Conservation (phyloP, 2,329 filamentous ascomycete genomes). For the Fusarium verticillioides region DNA sequence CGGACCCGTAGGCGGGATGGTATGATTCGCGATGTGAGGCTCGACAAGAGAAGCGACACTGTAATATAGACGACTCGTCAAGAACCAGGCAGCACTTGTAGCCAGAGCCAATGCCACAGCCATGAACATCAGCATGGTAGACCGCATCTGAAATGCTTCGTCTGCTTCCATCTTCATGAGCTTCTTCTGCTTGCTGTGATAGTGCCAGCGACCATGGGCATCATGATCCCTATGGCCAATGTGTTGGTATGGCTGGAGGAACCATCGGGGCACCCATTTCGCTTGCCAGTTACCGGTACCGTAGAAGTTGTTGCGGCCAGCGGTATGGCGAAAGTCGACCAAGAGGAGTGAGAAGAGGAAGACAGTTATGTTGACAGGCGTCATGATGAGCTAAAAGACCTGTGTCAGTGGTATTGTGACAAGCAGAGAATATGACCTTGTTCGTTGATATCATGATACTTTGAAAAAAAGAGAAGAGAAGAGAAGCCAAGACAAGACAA, state of each 20-base stretch:
- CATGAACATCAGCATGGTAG: conserved; percentile 63
- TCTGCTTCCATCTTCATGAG: conserved; percentile 70
- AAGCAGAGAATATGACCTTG: background rate
- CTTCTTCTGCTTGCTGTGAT: conserved; percentile 68
- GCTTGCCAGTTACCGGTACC: conserved; percentile 46
- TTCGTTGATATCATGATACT: background rate
- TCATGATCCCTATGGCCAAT: conserved; percentile 40
- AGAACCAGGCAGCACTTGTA: conserved; percentile 25
- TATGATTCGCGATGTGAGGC: conserved; percentile 8
- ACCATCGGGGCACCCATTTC: conserved; percentile 33
- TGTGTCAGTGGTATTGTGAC: conserved; percentile 14
- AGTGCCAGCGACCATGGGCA: conserved; percentile 53
- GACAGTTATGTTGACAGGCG: conserved; percentile 70
- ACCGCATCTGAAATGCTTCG: conserved; percentile 71
- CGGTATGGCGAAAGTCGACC: conserved; percentile 68
- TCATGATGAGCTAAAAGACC: conserved; percentile 60
- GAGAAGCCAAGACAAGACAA: background rate
- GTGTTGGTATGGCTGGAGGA: conserved; percentile 54
- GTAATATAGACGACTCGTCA: conserved; percentile 29
- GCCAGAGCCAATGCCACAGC: conserved; percentile 44
- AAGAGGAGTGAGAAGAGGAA: conserved; percentile 74
- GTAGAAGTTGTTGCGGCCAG: conserved; percentile 57
- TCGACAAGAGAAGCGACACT: conserved; percentile 18
- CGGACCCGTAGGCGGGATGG: conserved; percentile 9
- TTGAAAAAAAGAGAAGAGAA: background rate